Evolutionary conservation across 225 moss, liverwort and hornwort genomes (phyloP), one percentile per base, ranked within the genome.

Genomic region (Physcomitrium patens): DNA sequence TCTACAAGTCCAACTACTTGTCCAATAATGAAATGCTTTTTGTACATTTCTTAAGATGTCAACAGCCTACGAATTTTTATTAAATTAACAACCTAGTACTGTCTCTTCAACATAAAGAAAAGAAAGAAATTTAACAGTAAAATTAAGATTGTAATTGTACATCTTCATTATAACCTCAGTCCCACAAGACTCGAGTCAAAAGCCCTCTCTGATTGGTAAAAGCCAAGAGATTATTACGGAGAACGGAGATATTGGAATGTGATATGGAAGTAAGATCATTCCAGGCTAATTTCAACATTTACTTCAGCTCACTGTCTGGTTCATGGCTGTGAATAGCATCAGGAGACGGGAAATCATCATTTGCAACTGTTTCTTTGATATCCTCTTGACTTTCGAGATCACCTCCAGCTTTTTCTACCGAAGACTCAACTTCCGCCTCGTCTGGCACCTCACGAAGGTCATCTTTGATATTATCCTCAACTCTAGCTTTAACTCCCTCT

Each of bases 221-320:
- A 31, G 31, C 2, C 5, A 31, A 31, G 5, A 31, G 2, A 31
- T 31, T 31, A 31, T 31, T 31, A 31, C 31, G 31, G 31, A 31
- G 31, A 31, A 31, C 5, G 31, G 31, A 31, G 31, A 5, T 31
- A 31, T 31, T 31, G 31, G 66, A 65, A 26, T 17, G 70, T 74
- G 70, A 74, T 43, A 73, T 60, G 54, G 5, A 60, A 80, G 50
- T 20, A 48, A 16, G 67, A 70, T 2, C 62, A 74, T 55, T 60
- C 65, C 74, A 74, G 27, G 27, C 22, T 48, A 61, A 57, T 76
- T 63, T 51, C 57, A 71, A 73, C 74, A 68, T 75, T 80, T 69
- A 82, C 75, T 85, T 82, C 27, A 85, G 79, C 69, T 87, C 87
- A 57, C 74, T 77, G 27, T 84, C 70, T 41, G 60, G 64, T 60